phyloP scores from a whole-genome alignment of 768 basidiomycete genomes.

The Floccularia luteovirens region DNA sequence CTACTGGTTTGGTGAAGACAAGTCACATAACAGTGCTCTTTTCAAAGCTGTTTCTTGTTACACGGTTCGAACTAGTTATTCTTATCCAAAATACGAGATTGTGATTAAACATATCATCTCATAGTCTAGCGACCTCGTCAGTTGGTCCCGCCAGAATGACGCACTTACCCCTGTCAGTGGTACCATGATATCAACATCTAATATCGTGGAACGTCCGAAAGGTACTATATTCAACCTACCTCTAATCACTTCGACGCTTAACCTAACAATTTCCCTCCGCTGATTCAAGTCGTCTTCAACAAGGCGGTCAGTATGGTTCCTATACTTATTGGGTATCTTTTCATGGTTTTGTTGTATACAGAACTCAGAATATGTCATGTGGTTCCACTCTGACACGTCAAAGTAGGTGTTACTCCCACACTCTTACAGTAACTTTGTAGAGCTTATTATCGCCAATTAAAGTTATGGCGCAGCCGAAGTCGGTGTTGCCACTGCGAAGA shows the following conservation, averaged over 20 bases:
- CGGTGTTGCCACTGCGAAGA: slow-evolving; percentile 50
- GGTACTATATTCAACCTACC: slow-evolving; percentile 22
- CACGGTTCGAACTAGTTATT: slow-evolving; percentile 20
- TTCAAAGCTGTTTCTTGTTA: slow-evolving; percentile 58
- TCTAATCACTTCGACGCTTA: neutral
- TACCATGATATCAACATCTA: slow-evolving; percentile 48
- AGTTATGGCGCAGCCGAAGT: slow-evolving; percentile 62
- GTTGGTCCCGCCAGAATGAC: slow-evolving; percentile 52
- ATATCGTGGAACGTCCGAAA: slow-evolving; percentile 60
- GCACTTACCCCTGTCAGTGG: slow-evolving; percentile 45
- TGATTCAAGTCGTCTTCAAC: slow-evolving; percentile 41
- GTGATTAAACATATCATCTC: slow-evolving; percentile 4
- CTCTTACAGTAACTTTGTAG: too few species aligned
- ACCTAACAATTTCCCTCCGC: neutral
- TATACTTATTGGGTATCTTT: neutral
- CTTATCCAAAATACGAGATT: neutral
- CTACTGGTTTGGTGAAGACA: slow-evolving; percentile 63
- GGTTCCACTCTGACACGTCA: slow-evolving; percentile 61
- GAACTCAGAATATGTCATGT: slow-evolving; percentile 63
- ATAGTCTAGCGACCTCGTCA: slow-evolving; percentile 42
- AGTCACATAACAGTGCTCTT: slow-evolving; percentile 42
- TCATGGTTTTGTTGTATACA: slow-evolving; percentile 10
- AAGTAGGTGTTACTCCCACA: slow-evolving; percentile 29
- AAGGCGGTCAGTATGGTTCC: slow-evolving; percentile 24
- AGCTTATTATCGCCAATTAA: neutral